These are phyloP conservation scores for Hanseniaspora clermontiae DNA, from an alignment of 805 yeast genomes.

Conservation along the genomic window DNA sequence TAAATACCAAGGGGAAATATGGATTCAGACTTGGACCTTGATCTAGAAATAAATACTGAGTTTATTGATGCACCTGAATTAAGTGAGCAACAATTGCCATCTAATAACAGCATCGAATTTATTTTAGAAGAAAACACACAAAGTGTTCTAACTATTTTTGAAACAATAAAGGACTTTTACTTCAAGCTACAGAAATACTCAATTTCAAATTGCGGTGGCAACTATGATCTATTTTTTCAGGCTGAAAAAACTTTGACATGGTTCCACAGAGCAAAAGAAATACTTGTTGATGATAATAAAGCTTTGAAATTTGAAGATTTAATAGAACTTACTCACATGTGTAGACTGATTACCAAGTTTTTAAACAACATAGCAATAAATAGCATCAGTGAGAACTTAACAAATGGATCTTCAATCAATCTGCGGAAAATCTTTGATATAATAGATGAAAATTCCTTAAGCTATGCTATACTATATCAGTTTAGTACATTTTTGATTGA, in stretches of 20 bases:
- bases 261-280: neutral
- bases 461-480: neutral
- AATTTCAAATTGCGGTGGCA: neutral
- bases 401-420: neutral
- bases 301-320: neutral
- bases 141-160: neutral
- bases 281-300: neutral
- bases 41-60: neutral
- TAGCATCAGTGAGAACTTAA: neutral
- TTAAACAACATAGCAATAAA: neutral
- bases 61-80: neutral
- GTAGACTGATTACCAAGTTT: neutral
- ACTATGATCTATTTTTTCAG: neutral
- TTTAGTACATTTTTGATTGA: neutral
- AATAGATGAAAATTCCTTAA: neutral
- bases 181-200: neutral
- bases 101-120: neutral
- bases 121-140: neutral
- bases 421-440: neutral
- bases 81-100: neutral
- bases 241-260: neutral
- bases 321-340: neutral
- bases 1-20: neutral
- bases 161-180: neutral
- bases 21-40: neutral